These are phyloP conservation scores for Trichoderma hamatum DNA, from an alignment of 2,329 filamentous ascomycete genomes.

Conservation along the genomic window DNA sequence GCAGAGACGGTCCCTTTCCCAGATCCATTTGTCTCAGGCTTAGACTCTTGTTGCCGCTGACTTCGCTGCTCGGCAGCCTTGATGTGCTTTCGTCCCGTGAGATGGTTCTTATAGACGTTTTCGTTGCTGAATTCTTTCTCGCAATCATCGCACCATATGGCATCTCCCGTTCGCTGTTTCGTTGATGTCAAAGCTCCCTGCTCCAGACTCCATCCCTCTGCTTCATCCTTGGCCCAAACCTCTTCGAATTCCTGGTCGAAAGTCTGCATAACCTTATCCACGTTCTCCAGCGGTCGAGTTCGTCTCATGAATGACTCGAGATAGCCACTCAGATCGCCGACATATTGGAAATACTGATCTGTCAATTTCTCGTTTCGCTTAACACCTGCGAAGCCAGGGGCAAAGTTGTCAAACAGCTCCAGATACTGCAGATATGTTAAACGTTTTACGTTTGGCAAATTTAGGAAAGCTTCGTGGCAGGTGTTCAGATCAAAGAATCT, in stretches of 20 bases:
- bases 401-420: constrained; percentile 86
- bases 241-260: constrained; percentile 85
- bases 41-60: constrained; percentile 48
- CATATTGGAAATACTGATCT: constrained; percentile 89
- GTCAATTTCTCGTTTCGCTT: constrained; percentile 85
- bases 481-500: constrained; percentile 87
- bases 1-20: constrained; percentile 41
- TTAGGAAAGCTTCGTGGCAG: constrained; percentile 86
- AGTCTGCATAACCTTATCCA: constrained; percentile 72
- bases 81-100: constrained; percentile 90
- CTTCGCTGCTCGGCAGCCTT: constrained; percentile 73
- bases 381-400: constrained; percentile 70
- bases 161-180: constrained; percentile 54
- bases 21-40: constrained; percentile 36
- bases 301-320: constrained; percentile 86
- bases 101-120: constrained; percentile 88
- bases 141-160: constrained; percentile 87
- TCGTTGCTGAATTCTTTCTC: constrained; percentile 95
- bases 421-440: constrained; percentile 91
- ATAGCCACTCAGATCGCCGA: constrained; percentile 78
- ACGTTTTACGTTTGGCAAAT: constrained; percentile 83
- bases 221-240: constrained; percentile 77
- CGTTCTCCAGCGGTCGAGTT: constrained; percentile 82
- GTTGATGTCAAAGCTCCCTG: constrained; percentile 37
- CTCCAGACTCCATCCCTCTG: constrained; percentile 76